These are phyloP conservation scores for Calonectria henricotiae DNA, from an alignment of 2,329 filamentous ascomycete genomes.

Conservation along the genomic window DNA sequence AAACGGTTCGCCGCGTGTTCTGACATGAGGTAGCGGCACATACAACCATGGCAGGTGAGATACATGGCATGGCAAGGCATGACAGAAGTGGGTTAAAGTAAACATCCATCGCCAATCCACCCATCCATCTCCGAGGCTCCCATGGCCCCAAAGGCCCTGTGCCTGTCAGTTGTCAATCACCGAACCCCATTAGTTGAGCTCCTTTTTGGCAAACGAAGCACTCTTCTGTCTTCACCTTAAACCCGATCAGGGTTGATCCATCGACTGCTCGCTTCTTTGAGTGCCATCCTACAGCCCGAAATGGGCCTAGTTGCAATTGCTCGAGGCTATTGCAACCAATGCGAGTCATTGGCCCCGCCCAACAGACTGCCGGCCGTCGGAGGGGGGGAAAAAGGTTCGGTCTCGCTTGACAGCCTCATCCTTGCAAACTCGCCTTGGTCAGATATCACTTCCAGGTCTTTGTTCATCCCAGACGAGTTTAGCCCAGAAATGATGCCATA, in stretches of 20 bases:
- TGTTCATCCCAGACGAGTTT: conserved; percentile 24
- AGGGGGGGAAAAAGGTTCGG: conserved; percentile 28
- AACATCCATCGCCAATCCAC: conserved; percentile 12
- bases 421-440: conserved; percentile 25
- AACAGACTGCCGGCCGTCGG: conserved; percentile 43
- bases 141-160: conserved; percentile 23
- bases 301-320: conserved; percentile 40
- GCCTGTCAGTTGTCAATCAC: conserved; percentile 29
- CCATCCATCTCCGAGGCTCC: conserved; percentile 20
- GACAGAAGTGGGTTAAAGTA: conserved; percentile 3
- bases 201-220: conserved; percentile 7
- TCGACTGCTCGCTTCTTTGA: conserved; percentile 13
- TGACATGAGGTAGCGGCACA: background rate
- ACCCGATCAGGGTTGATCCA: conserved; percentile 27
- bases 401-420: conserved; percentile 13
- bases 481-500: conserved; percentile 32
- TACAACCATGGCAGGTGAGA: conserved; percentile 13
- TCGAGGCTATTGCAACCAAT: conserved; percentile 48
- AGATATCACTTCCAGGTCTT: conserved; percentile 10
- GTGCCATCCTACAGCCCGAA: conserved; percentile 29
- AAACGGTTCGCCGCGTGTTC: conserved; percentile 8
- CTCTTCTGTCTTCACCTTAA: conserved; percentile 23
- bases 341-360: conserved; percentile 52
- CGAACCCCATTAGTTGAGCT: conserved; percentile 26
- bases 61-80: background rate